Conservation (phyloP, 1,139 yeast genomes). For the Suzukiozyma palmioleophila region DNA sequence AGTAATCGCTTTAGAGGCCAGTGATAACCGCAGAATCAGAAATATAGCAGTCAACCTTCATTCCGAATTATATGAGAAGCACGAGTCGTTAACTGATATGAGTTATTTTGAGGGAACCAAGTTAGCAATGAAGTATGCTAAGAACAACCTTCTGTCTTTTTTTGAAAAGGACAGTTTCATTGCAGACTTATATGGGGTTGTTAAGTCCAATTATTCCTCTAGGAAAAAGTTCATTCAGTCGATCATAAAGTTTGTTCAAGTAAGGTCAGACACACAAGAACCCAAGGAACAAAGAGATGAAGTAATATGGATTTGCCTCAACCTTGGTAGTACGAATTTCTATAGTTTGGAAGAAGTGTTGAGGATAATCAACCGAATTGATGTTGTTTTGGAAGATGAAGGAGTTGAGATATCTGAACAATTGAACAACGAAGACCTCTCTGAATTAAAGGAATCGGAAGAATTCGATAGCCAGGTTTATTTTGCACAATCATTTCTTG, state of each 20-base stretch:
- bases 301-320: slow-evolving; percentile 29
- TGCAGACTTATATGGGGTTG: slow-evolving; percentile 34
- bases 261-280: slow-evolving; percentile 11
- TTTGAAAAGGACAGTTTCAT: slow-evolving; percentile 19
- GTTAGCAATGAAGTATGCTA: slow-evolving; percentile 46
- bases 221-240: slow-evolving; percentile 42
- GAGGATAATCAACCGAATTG: slow-evolving; percentile 11
- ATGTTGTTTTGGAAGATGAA: slow-evolving; percentile 11
- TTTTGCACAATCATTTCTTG: slow-evolving; percentile 3
- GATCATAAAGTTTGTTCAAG: slow-evolving; percentile 20
- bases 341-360: slow-evolving; percentile 37
- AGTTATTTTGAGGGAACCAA: slow-evolving; percentile 63
- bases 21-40: slow-evolving; percentile 40
- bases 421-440: slow-evolving; percentile 8
- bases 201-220: slow-evolving; percentile 39
- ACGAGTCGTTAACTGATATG: slow-evolving; percentile 66
- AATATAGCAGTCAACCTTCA: slow-evolving; percentile 51
- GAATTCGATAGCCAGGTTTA: background rate
- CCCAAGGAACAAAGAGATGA: slow-evolving; percentile 21
- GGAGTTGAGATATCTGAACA: slow-evolving; percentile 32
- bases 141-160: slow-evolving; percentile 18
- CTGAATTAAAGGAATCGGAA: background rate
- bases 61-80: slow-evolving; percentile 52
- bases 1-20: slow-evolving; percentile 63
- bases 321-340: slow-evolving; percentile 36